These are phyloP conservation scores for Oldenlandia corymbosa DNA, from an alignment of 257 asterid species.

Conservation along the genomic window DNA sequence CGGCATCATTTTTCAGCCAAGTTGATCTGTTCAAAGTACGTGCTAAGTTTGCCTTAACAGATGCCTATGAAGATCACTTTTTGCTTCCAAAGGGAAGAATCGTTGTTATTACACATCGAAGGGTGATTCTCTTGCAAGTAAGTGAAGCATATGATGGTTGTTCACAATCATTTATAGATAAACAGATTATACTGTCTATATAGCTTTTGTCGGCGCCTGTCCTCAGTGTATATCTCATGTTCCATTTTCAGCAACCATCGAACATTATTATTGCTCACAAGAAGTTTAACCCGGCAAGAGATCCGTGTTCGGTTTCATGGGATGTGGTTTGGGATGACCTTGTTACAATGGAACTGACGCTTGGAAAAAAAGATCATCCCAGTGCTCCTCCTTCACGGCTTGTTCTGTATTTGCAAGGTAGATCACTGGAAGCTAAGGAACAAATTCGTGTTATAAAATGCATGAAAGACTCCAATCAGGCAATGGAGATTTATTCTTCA, in stretches of 20 bases:
- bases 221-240: conserved; percentile 15
- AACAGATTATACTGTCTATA: background rate
- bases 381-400: conserved; percentile 80
- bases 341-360: conserved; percentile 68
- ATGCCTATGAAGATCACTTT: conserved; percentile 92
- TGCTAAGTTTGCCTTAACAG: conserved; percentile 89
- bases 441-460: conserved; percentile 76
- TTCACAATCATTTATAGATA: conserved; percentile 3
- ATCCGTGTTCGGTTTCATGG: conserved; percentile 94
- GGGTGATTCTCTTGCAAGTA: conserved; percentile 80
- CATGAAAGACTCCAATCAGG: conserved; percentile 63
- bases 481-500: conserved; percentile 72
- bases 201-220: conserved; percentile 9
- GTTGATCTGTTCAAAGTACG: conserved; percentile 96
- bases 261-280: conserved; percentile 82
- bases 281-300: conserved; percentile 88
- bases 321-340: conserved; percentile 87
- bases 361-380: conserved; percentile 80
- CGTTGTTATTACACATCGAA: conserved; percentile 71
- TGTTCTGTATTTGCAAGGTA: conserved; percentile 54
- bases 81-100: conserved; percentile 88
- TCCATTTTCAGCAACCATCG: conserved; percentile 75
- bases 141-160: conserved; percentile 30
- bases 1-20: conserved; percentile 82
- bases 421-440: conserved; percentile 68